Conservation (phyloP, 2,329 filamentous ascomycete species). For the Didymella lethalis region DNA sequence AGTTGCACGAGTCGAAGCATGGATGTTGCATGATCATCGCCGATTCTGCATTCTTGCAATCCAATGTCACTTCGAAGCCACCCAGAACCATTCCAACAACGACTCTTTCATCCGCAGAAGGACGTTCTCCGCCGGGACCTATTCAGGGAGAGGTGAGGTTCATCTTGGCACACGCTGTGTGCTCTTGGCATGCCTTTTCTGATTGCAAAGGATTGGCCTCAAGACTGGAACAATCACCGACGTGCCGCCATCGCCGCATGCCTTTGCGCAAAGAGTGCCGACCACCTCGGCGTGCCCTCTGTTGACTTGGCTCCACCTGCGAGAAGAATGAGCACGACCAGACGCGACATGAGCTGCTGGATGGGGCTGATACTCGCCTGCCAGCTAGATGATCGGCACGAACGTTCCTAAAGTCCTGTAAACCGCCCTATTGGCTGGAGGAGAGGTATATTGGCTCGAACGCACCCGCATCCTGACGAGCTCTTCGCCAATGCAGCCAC, state of each 20-base stretch:
- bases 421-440: not conserved
- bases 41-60: conserved; percentile 4
- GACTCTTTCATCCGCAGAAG: not conserved
- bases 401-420: not conserved
- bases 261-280: not conserved
- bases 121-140: conserved; percentile 1
- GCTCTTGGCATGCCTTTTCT: conserved; percentile 1
- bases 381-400: conserved; percentile 6
- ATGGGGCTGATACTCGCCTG: not conserved
- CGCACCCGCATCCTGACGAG: not conserved
- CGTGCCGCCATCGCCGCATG: conserved; percentile 10
- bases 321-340: conserved; percentile 6
- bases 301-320: conserved; percentile 3
- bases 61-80: not conserved
- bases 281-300: not conserved
- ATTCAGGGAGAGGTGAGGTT: not conserved
- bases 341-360: not conserved
- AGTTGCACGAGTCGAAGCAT: not conserved
- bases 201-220: not conserved
- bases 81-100: not conserved
- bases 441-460: conserved; percentile 10
- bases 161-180: conserved; percentile 1
- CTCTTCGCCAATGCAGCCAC: conserved; percentile 14
- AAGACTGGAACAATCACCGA: conserved; percentile 2
- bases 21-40: not conserved